These are phyloP conservation scores for Botryosphaeria dothidea DNA, from an alignment of 2,329 filamentous ascomycete genomes.

Conservation along the genomic window DNA sequence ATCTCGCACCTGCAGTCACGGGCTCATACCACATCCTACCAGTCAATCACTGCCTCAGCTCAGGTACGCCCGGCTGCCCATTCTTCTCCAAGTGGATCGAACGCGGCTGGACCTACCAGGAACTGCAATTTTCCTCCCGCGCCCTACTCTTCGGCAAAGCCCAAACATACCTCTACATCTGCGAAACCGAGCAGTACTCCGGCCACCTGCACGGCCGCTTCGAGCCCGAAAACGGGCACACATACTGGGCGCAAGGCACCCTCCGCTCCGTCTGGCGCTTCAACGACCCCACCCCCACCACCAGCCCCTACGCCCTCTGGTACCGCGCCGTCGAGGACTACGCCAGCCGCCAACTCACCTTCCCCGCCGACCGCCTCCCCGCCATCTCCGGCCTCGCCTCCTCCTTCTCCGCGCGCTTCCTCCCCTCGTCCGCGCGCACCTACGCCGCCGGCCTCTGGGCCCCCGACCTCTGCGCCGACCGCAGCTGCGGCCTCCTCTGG, in stretches of 20 bases:
- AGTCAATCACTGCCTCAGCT: background rate
- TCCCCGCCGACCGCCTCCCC: background rate
- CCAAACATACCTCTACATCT: background rate
- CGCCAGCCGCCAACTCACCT: background rate
- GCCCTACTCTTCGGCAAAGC: background rate
- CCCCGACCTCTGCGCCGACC: background rate
- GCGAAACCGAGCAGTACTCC: background rate
- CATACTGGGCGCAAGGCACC: background rate
- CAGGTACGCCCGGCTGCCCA: background rate
- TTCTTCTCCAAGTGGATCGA: background rate
- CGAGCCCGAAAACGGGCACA: background rate
- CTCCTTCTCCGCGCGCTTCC: background rate
- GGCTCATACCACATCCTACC: background rate
- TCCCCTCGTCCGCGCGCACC: background rate
- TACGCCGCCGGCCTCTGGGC: background rate
- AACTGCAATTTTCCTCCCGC: background rate
- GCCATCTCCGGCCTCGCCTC: constrained; percentile 1
- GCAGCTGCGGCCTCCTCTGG: background rate
- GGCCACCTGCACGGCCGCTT: background rate
- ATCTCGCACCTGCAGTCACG: background rate
- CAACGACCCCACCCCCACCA: background rate
- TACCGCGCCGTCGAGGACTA: background rate
- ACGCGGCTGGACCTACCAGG: background rate
- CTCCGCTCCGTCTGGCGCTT: background rate
- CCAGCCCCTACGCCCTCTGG: background rate